phyloP scores from a whole-genome alignment of 2,329 filamentous ascomycete genomes.

The Venturia carpophila region DNA sequence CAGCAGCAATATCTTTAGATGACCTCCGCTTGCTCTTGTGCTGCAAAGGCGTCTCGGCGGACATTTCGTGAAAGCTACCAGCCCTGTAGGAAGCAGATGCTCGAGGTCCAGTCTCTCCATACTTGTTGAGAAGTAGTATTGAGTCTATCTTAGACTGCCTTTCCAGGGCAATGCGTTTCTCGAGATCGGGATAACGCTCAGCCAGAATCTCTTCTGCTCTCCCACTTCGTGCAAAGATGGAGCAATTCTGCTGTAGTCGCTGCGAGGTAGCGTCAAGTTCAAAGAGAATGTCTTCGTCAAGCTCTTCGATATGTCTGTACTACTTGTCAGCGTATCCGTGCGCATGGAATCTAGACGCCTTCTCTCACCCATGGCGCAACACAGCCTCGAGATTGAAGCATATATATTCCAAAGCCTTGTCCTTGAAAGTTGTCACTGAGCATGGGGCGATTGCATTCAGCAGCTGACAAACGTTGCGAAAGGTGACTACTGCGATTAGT shows the following conservation, averaged over 20 bases:
- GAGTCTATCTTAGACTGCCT: constrained; percentile 63
- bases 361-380: constrained; percentile 67
- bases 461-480: constrained; percentile 75
- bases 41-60: constrained; percentile 39
- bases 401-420: constrained; percentile 81
- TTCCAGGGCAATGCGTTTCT: constrained; percentile 60
- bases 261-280: constrained; percentile 76
- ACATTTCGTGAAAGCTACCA: constrained; percentile 57
- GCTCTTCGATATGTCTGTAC: constrained; percentile 62
- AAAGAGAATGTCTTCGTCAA: constrained; percentile 73
- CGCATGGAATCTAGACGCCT: not conserved
- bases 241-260: constrained; percentile 59
- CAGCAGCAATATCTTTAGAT: constrained; percentile 39
- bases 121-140: constrained; percentile 58
- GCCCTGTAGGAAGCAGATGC: constrained; percentile 53
- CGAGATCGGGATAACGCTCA: constrained; percentile 56
- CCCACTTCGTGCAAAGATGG: constrained; percentile 72
- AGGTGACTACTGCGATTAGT: constrained; percentile 49
- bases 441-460: constrained; percentile 82
- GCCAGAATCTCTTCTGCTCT: constrained; percentile 59
- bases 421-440: constrained; percentile 76
- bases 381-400: constrained; percentile 86
- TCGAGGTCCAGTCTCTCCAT: constrained; percentile 59
- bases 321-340: not conserved
- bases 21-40: constrained; percentile 34